Conservation (phyloP, 2,329 filamentous ascomycete species). For the Penicillium olsonii region DNA sequence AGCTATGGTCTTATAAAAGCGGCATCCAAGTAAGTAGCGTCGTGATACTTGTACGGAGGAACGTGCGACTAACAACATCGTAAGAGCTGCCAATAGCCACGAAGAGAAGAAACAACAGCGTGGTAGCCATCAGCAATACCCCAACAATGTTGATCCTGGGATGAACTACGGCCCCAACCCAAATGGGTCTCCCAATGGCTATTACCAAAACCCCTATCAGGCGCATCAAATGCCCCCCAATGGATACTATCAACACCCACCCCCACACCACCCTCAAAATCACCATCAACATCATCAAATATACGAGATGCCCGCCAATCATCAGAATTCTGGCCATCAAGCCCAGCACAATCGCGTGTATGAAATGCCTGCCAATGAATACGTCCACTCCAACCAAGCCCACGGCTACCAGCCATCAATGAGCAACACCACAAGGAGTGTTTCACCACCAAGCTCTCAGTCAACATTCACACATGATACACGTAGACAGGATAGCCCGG, state of each 20-base stretch:
- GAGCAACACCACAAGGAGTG: neutral
- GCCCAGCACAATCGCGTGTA: neutral
- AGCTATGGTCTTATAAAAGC: conserved; percentile 12
- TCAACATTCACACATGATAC: neutral
- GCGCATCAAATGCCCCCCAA: neutral
- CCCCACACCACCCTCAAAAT: too few relatives aligned
- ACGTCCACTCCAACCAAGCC: neutral
- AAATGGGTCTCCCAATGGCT: conserved; percentile 2
- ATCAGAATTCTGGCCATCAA: neutral
- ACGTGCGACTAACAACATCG: neutral
- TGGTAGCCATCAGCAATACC: neutral
- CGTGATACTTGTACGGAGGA: neutral
- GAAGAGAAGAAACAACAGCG: conserved; percentile 13
- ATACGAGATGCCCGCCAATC: neutral
- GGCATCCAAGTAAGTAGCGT: conserved; percentile 9
- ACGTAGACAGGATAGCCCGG: neutral
- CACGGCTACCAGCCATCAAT: neutral
- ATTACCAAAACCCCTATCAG: neutral
- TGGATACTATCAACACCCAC: neutral
- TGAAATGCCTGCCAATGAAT: neutral
- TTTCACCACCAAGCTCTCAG: neutral
- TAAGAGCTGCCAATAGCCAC: conserved; percentile 12
- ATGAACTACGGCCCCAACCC: neutral
- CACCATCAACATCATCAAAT: neutral
- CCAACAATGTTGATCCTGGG: neutral